A percentile compares a stretch with the other conserved stretches of the same genome.
Conservation (phyloP, 2,329 filamentous ascomycete species). For the Diaporthe australafricana region DNA sequence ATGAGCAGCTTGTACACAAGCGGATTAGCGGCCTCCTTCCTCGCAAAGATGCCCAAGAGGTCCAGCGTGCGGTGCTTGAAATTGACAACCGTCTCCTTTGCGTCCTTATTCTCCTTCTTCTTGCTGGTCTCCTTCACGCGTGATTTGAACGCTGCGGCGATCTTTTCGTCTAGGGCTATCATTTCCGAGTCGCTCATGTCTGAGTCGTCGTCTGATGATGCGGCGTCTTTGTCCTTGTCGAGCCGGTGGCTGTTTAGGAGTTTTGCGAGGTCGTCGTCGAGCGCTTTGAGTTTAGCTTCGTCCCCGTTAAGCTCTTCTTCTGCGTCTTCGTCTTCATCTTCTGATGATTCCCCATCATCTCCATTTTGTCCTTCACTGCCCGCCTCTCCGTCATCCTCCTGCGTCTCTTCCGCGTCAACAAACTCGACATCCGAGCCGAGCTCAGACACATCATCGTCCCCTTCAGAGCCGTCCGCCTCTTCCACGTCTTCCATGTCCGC, state of each 20-base stretch:
- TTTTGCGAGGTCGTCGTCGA: conserved; percentile 47
- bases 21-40: conserved; percentile 77
- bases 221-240: conserved; percentile 68
- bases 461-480: conserved; percentile 53
- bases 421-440: conserved; percentile 59
- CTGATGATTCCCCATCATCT: conserved; percentile 53
- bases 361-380: conserved; percentile 55
- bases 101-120: conserved; percentile 88
- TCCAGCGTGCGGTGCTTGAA: conserved; percentile 97
- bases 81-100: conserved; percentile 88
- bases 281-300: conserved; percentile 55
- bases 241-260: conserved; percentile 78
- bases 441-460: conserved; percentile 53
- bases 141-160: conserved; percentile 87
- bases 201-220: conserved; percentile 71
- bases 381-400: conserved; percentile 50
- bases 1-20: conserved; percentile 78
- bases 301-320: conserved; percentile 60
- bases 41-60: conserved; percentile 85
- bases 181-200: conserved; percentile 98
- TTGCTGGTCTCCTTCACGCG: conserved; percentile 77
- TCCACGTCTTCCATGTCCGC: conserved; percentile 67
- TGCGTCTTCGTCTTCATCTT: conserved; percentile 51
- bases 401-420: conserved; percentile 41
- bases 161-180: conserved; percentile 86